phyloP scores from a whole-genome alignment of 192 early-diverging fungal species.

The Dimargaris verticillata region DNA sequence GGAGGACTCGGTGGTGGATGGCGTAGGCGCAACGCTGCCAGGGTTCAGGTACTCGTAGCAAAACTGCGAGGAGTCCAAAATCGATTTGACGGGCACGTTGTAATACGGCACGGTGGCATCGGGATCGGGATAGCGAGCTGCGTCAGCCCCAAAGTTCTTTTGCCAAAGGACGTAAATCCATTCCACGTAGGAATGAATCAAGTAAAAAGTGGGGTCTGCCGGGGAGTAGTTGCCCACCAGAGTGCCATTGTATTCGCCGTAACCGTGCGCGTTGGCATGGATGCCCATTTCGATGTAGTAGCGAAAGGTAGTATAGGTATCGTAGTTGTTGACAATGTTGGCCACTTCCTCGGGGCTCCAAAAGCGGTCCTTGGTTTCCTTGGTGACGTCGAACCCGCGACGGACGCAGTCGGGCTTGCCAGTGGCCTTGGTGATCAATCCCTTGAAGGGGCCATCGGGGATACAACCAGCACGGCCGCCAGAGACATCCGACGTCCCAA shows the following conservation, averaged over 20 bases:
- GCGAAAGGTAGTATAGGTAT: constrained; percentile 16
- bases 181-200: constrained; percentile 33
- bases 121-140: not conserved
- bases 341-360: constrained; percentile 9
- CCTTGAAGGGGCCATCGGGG: constrained; percentile 8
- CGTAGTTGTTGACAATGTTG: not conserved
- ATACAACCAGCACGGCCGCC: constrained; percentile 1
- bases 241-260: constrained; percentile 20
- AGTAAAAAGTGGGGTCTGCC: constrained; percentile 29
- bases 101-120: not conserved
- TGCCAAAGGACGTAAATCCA: constrained; percentile 33
- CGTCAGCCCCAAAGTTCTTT: constrained; percentile 14
- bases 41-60: constrained; percentile 8
- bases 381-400: constrained; percentile 4
- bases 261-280: constrained; percentile 25
- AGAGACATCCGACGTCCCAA: not conserved
- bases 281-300: constrained; percentile 30
- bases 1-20: no score
- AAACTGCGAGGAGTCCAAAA: constrained; percentile 5
- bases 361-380: not conserved
- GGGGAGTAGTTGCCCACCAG: constrained; percentile 25
- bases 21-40: no score
- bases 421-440: not conserved
- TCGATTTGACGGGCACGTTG: constrained; percentile 3
- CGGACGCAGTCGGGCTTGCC: not conserved